Evolutionary conservation across 2,329 filamentous ascomycete species (phyloP), one percentile per base, ranked within the genome.

Genomic region (Scleromitrula shiraiana): DNA sequence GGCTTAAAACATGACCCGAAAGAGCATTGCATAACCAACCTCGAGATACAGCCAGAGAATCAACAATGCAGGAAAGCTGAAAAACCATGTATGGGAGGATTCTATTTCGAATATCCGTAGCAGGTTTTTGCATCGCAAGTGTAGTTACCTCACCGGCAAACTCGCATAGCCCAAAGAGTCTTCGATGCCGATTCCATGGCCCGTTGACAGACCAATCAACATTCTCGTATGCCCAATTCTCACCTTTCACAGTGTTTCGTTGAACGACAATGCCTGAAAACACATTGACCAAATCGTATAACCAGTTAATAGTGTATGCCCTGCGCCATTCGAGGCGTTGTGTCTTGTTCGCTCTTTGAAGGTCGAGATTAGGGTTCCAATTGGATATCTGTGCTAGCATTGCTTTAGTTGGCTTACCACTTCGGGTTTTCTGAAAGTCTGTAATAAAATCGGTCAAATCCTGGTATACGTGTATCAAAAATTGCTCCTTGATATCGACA

Each of bases 201-300:
- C 70, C 69, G 0, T 51, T 51, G 2, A 56, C 41, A 24, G 68
- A 71, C 70, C 69, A 73, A 53, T 74, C 66, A 0, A 72, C 64
- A 2, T 44, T 52, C 42, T 70, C 67, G 22, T 65, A 53, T 1
- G 49, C 53, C 44, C 64, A 62, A 0, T 62, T 50, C 50, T 71
- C 58, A 3, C 64, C 66, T 39, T 60, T 63, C 37, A 61, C 49
- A 7, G 52, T 65, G 30, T 65, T 69, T 5, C 59, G 61, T 45
- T 71, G 64, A 1, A 70, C 59, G 15, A 71, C 67, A 47, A 67
- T 56, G 4, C 59, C 53, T 0, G 69, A 70, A 46, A 66, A 73
- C 4, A 71, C 22, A 42, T 73, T 75, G 53, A 76, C 69, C 5
- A 76, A 54, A 46, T 75, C 71, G 50, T 75, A 76, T 0, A 77